Conservation (phyloP, 441 rosid species). For the Populus trichocarpa region DNA sequence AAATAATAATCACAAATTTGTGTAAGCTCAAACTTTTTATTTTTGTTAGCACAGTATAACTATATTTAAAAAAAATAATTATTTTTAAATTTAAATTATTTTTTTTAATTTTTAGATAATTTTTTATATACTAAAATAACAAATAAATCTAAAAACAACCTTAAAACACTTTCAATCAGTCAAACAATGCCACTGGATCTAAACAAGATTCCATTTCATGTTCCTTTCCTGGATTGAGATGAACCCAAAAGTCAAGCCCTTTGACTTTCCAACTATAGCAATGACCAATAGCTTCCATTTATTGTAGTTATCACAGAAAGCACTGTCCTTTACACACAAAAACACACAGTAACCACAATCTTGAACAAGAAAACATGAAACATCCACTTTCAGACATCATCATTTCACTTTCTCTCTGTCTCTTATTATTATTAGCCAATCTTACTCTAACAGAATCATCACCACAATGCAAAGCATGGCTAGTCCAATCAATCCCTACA, state of each 20-base stretch:
- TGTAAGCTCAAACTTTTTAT: too few species aligned
- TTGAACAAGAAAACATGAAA: not conserved
- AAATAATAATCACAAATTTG: too few species aligned
- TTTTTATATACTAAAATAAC: too few species aligned
- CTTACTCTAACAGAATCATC: constrained; percentile 16
- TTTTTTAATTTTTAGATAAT: too few species aligned
- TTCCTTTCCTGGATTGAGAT: not conserved
- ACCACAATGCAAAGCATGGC: constrained; percentile 70
- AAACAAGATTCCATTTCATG: not conserved
- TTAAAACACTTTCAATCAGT: too few species aligned
- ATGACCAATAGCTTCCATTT: not conserved
- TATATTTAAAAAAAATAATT: too few species aligned
- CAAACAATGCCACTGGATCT: not conserved
- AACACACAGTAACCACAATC: not conserved
- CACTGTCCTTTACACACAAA: not conserved
- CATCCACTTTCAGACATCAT: not conserved
- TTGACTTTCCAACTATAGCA: not conserved
- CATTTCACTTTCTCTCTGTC: not conserved
- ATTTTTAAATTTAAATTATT: too few species aligned
- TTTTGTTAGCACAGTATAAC: too few species aligned
- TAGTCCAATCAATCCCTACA: constrained; percentile 91
- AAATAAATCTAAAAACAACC: too few species aligned
- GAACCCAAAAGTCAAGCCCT: not conserved
- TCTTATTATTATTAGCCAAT: constrained; percentile 28
- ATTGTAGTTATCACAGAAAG: not conserved